Conservation (phyloP, 441 rosid genomes). For the Aquilaria agallochum region DNA sequence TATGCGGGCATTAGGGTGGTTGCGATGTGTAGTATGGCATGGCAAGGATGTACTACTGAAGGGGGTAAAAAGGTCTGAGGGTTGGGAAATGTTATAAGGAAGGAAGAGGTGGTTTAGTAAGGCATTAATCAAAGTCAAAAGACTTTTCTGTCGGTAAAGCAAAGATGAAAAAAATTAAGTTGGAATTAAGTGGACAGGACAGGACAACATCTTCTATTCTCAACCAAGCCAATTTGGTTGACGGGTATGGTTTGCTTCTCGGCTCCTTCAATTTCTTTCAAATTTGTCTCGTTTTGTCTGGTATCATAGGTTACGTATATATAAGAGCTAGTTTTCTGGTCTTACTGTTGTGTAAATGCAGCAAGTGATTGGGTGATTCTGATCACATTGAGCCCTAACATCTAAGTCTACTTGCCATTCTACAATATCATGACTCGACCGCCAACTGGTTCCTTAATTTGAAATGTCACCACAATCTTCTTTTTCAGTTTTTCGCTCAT, state of each 20-base stretch:
- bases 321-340: slow-evolving; percentile 14
- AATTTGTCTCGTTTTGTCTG: not conserved
- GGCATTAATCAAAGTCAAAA: too few species aligned
- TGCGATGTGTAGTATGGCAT: slow-evolving; percentile 58
- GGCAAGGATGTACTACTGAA: slow-evolving; percentile 59
- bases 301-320: slow-evolving; percentile 8
- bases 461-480: slow-evolving; percentile 22
- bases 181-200: slow-evolving; percentile 6
- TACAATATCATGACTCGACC: not conserved
- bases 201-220: not conserved
- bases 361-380: slow-evolving; percentile 11
- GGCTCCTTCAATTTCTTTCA: too few species aligned
- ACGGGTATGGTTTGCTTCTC: too few species aligned
- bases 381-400: slow-evolving; percentile 25
- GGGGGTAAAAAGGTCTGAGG: slow-evolving; percentile 1
- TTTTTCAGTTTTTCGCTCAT: not conserved
- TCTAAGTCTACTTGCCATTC: slow-evolving; percentile 9
- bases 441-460: slow-evolving; percentile 26
- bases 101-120: not conserved
- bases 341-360: not conserved
- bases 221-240: too few species aligned
- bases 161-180: slow-evolving; percentile 5
- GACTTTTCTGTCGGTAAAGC: not conserved
- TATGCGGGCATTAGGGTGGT: slow-evolving; percentile 49
- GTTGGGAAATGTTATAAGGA: not conserved